Percentiles rank a stretch among this genome's conserved stretches.
These are phyloP conservation scores for Ustilago cynodontis DNA, from an alignment of 1,284 basidiomycete species.

Conservation along the genomic window DNA sequence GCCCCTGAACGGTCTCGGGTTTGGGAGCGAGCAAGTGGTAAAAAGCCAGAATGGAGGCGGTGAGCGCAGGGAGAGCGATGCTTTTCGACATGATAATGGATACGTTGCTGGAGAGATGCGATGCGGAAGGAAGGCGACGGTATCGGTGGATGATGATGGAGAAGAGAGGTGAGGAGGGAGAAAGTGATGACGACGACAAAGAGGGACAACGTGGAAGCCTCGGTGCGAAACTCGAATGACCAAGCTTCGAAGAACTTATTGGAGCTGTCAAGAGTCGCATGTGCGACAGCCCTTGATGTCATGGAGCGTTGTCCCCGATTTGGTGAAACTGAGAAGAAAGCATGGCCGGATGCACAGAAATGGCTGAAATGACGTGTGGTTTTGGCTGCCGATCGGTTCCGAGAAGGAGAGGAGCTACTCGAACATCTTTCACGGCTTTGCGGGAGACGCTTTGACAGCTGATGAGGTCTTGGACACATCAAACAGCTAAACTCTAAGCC, in stretches of 20 bases:
- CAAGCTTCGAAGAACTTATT: slow-evolving; percentile 2
- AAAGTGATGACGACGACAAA: not conserved
- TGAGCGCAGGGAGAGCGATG: slow-evolving; percentile 40
- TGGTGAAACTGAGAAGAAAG: not conserved
- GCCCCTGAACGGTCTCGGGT: slow-evolving; percentile 26
- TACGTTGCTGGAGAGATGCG: not conserved
- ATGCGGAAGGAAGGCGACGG: not conserved
- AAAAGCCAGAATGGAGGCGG: slow-evolving; percentile 48
- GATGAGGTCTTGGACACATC: not conserved
- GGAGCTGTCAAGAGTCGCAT: slow-evolving; percentile 4
- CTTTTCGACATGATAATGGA: slow-evolving; percentile 37
- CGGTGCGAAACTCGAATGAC: not conserved
- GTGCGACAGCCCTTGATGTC: slow-evolving; percentile 1
- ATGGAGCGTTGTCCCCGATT: slow-evolving; percentile 3
- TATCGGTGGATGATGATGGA: not conserved
- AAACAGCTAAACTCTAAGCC: not conserved
- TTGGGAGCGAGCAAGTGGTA: slow-evolving; percentile 55
- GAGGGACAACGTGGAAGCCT: not conserved
- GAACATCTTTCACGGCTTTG: not conserved
- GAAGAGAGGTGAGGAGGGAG: not conserved
- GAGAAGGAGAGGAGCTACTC: not conserved
- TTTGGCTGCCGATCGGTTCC: slow-evolving; percentile 5
- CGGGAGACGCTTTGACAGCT: not conserved
- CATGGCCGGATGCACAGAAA: slow-evolving; percentile 6
- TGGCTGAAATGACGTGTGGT: not conserved